Conservation (phyloP, 192 early-diverging fungal genomes). For the Phycomyces blakesleeanus region DNA sequence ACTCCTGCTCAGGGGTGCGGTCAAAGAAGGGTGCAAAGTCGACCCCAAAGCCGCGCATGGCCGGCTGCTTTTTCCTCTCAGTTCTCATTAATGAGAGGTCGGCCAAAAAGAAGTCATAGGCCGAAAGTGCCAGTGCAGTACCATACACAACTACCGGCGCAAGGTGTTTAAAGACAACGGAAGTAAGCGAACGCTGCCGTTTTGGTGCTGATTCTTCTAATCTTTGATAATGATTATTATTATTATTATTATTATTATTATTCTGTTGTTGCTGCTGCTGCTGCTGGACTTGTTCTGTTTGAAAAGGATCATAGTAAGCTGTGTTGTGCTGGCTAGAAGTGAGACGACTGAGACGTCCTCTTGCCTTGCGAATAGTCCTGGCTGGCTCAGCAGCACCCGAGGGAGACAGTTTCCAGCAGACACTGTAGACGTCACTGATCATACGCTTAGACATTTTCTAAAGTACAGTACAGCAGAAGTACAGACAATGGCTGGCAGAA, state of each 20-base stretch:
- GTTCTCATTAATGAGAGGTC: background rate
- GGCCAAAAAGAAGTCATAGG: slow-evolving; percentile 9
- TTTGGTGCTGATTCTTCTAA: background rate
- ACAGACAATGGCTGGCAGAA: background rate
- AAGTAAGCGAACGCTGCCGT: slow-evolving; percentile 6
- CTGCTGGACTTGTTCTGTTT: slow-evolving; percentile 5
- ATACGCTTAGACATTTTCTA: slow-evolving; percentile 1
- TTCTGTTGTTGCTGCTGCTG: slow-evolving; percentile 1
- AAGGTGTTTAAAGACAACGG: background rate
- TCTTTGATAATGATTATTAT: too few species aligned
- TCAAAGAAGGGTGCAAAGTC: slow-evolving; percentile 9
- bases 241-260: too few species aligned
- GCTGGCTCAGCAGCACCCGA: background rate
- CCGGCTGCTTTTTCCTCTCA: background rate
- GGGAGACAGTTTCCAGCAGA: background rate
- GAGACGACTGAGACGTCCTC: background rate
- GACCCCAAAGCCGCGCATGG: slow-evolving; percentile 7
- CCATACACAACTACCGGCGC: background rate
- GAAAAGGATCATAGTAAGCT: slow-evolving; percentile 9
- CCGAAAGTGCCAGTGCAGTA: background rate
- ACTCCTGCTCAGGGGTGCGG: background rate
- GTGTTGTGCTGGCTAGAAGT: background rate
- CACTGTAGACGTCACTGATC: slow-evolving; percentile 1
- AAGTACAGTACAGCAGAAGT: background rate
- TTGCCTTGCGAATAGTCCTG: background rate